phyloP scores from a whole-genome alignment of 192 early-diverging fungal genomes.

The Gryganskiella cystojenkinii region DNA sequence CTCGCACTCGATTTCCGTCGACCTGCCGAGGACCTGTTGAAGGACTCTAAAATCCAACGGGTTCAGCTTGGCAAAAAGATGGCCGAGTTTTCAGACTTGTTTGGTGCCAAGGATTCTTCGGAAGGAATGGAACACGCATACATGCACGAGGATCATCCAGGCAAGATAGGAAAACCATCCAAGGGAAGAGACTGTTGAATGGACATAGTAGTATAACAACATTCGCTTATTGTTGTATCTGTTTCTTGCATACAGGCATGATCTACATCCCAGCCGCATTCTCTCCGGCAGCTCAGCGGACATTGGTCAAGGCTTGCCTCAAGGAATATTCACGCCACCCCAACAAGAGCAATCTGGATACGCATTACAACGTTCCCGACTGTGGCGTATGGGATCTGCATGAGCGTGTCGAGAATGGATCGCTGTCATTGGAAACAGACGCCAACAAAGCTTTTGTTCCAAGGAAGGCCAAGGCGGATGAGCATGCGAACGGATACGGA shows the following conservation, averaged over 20 bases:
- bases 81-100: constrained; percentile 35
- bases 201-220: neutral
- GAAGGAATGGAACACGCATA: constrained; percentile 28
- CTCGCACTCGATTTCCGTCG: constrained; percentile 66
- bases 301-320: constrained; percentile 77
- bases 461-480: constrained; percentile 26
- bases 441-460: constrained; percentile 45
- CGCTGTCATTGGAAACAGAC: constrained; percentile 6
- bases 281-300: constrained; percentile 74
- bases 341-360: constrained; percentile 90
- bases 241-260: constrained; percentile 66
- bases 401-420: constrained; percentile 42
- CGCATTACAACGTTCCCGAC: constrained; percentile 79
- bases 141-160: constrained; percentile 53
- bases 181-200: neutral
- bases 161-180: no score
- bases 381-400: constrained; percentile 70
- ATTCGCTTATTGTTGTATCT: neutral
- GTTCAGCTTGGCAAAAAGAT: constrained; percentile 13
- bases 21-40: constrained; percentile 12
- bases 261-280: constrained; percentile 85
- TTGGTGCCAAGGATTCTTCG: constrained; percentile 29
- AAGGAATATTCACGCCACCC: constrained; percentile 81
- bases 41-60: constrained; percentile 25
- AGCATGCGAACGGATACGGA: constrained; percentile 25